phyloP scores from a whole-genome alignment of 2,329 filamentous ascomycete genomes.

The Calonectria naviculata region DNA sequence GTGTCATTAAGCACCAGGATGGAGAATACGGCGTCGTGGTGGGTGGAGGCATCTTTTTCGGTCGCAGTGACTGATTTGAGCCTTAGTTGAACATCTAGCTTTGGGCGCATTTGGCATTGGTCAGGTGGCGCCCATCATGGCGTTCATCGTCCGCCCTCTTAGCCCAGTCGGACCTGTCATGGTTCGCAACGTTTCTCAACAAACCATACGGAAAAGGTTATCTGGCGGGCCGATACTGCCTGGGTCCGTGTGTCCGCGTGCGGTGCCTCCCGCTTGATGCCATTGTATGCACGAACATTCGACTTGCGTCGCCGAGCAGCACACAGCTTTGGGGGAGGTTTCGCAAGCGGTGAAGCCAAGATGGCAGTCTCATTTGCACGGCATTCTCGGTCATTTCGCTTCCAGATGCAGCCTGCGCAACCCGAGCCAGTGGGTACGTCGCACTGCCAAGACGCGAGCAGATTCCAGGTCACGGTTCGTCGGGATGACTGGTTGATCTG shows the following conservation, averaged over 20 bases:
- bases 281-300: neutral
- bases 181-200: neutral
- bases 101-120: neutral
- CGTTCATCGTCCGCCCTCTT: neutral
- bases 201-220: neutral
- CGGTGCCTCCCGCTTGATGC: neutral
- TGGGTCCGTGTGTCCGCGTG: neutral
- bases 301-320: neutral
- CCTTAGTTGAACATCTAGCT: slow-evolving; percentile 4
- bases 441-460: slow-evolving; percentile 11
- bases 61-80: neutral
- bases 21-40: slow-evolving; percentile 12
- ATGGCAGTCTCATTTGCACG: neutral
- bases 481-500: slow-evolving; percentile 1
- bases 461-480: neutral
- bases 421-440: slow-evolving; percentile 23
- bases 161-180: neutral
- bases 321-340: neutral
- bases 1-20: slow-evolving; percentile 6
- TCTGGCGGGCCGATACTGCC: neutral
- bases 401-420: slow-evolving; percentile 21
- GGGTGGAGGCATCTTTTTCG: slow-evolving; percentile 8
- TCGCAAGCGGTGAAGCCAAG: neutral
- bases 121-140: neutral
- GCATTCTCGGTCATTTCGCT: slow-evolving; percentile 1